phyloP scores from a whole-genome alignment of 352 stramenopile genomes.

The Globisporangium irregulare region DNA sequence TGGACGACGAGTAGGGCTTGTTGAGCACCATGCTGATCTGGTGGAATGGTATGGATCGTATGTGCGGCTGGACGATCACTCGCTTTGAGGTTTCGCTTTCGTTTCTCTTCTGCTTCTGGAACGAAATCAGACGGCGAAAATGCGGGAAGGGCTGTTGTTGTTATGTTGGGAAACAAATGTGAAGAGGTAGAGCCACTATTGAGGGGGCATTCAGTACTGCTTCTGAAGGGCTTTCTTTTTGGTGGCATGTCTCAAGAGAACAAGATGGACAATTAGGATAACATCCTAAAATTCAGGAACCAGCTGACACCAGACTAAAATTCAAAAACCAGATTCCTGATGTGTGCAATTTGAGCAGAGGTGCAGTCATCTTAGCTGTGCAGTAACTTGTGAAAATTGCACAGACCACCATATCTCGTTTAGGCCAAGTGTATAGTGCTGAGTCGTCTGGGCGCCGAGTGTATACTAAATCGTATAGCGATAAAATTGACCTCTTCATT shows the following conservation, averaged over 20 bases:
- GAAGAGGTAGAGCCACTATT: neutral
- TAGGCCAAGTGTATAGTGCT: too few species aligned
- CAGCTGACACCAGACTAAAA: too few species aligned
- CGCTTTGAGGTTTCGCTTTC: neutral
- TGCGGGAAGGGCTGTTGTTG: neutral
- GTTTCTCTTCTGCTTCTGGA: neutral
- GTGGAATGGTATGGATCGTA: too few species aligned
- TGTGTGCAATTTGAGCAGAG: neutral
- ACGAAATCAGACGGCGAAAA: neutral
- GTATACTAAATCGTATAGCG: too few species aligned
- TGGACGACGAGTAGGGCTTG: constrained; percentile 82
- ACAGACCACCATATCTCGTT: too few species aligned
- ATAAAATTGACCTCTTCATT: too few species aligned
- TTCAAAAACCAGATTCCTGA: too few species aligned
- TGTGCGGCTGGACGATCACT: neutral
- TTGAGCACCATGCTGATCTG: constrained; percentile 69
- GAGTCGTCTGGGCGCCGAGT: too few species aligned
- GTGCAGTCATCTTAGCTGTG: neutral
- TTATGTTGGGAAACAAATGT: neutral
- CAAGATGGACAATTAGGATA: neutral
- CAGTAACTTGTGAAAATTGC: neutral
- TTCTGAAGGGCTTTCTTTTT: neutral
- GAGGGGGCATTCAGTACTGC: neutral
- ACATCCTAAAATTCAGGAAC: too few species aligned
- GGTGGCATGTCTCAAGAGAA: neutral